These are phyloP conservation scores for Tulasnella sp. DNA, from an alignment of 768 basidiomycete species.

Conservation along the genomic window DNA sequence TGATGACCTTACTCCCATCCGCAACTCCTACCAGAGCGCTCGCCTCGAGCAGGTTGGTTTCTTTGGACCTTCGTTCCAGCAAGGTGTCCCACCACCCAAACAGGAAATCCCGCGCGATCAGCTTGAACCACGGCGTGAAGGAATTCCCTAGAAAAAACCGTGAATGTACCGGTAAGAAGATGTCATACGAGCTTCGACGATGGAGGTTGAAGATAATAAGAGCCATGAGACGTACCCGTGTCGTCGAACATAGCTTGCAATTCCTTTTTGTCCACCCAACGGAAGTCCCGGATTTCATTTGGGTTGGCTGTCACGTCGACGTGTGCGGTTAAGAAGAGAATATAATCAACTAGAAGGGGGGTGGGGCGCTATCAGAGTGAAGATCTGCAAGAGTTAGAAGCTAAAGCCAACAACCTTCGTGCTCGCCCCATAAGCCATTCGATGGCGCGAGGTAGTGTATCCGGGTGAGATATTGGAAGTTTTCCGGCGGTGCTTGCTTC, in stretches of 20 bases:
- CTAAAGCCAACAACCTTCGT: conserved; percentile 73
- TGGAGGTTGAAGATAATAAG: background rate
- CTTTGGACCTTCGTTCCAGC: conserved; percentile 40
- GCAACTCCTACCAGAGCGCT: conserved; percentile 52
- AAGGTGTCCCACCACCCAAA: conserved; percentile 99
- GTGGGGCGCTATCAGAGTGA: background rate
- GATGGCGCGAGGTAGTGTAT: conserved; percentile 98
- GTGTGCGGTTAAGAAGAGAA: conserved; percentile 84
- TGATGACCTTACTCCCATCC: conserved; percentile 63
- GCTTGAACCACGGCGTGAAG: conserved; percentile 99
- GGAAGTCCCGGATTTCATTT: conserved; percentile 86
- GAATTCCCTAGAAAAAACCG: conserved; percentile 46
- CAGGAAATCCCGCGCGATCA: conserved; percentile 91
- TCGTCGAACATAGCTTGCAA: conserved; percentile 84
- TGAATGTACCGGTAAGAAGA: no score
- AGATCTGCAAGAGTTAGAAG: background rate
- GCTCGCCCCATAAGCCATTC: conserved; percentile 90
- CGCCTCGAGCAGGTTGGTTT: conserved; percentile 47
- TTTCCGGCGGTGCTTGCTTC: conserved; percentile 61
- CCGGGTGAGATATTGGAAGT: conserved; percentile 88
- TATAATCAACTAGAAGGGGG: conserved; percentile 73
- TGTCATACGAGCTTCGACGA: background rate
- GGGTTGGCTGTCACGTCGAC: conserved; percentile 69
- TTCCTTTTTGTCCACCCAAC: conserved; percentile 86
- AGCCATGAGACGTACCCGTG: conserved; percentile 37